These are phyloP conservation scores for Aspergillus novofumigatus DNA, from an alignment of 2,329 filamentous ascomycete genomes.

Conservation along the genomic window DNA sequence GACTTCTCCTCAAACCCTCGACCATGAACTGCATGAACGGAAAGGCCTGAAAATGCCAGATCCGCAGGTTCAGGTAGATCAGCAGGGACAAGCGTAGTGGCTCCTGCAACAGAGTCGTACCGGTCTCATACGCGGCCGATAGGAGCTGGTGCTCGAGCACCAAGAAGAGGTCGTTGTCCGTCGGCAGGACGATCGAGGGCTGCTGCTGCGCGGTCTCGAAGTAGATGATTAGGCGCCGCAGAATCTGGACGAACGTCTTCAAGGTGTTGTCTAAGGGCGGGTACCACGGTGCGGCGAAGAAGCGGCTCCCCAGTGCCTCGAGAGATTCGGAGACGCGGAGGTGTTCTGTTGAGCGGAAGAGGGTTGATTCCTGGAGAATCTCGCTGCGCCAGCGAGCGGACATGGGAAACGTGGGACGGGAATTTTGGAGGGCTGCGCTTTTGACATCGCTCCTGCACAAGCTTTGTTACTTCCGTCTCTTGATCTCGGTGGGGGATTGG, in stretches of 20 bases:
- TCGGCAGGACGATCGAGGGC: constrained; percentile 8
- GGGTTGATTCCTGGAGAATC: constrained; percentile 9
- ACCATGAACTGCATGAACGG: constrained; percentile 10
- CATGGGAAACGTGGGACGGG: constrained; percentile 8
- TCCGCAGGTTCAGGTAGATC: constrained; percentile 10
- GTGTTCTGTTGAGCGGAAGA: constrained; percentile 1
- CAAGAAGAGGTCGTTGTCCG: constrained; percentile 16
- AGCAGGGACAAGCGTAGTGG: constrained; percentile 10
- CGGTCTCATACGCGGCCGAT: background rate
- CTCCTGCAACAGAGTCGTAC: constrained; percentile 9
- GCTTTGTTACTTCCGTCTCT: background rate
- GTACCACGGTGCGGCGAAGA: constrained; percentile 6
- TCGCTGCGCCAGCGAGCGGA: constrained; percentile 10
- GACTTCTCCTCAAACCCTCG: constrained; percentile 3
- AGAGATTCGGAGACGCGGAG: background rate
- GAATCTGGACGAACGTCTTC: constrained; percentile 1
- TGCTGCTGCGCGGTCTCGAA: constrained; percentile 9
- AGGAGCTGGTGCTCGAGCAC: constrained; percentile 8
- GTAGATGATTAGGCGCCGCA: constrained; percentile 11
- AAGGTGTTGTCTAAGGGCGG: background rate
- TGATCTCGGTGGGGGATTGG: background rate
- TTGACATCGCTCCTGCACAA: constrained; percentile 8
- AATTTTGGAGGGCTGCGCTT: constrained; percentile 7
- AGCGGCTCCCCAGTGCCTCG: constrained; percentile 3
- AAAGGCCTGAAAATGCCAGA: constrained; percentile 13